These are phyloP conservation scores for Syncephalis fuscata DNA, from an alignment of 371 early-diverging fungal genomes.

Conservation along the genomic window DNA sequence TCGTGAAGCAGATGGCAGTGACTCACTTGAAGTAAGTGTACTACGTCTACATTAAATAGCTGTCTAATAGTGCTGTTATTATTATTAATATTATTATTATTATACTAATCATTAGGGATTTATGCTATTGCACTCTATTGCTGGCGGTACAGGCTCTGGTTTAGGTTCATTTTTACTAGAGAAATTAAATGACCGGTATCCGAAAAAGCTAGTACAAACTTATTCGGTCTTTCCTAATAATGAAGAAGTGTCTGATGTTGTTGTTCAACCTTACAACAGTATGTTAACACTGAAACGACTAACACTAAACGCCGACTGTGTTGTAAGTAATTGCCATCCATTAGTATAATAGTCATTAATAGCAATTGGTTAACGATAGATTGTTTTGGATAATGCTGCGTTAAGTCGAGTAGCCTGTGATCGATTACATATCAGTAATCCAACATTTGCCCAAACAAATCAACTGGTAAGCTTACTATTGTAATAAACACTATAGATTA, in stretches of 20 bases:
- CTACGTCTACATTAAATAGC: background rate
- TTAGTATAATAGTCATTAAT: background rate
- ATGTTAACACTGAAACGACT: conserved; percentile 87
- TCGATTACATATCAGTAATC: conserved; percentile 78
- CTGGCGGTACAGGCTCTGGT: conserved; percentile 97
- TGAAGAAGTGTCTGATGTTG: conserved; percentile 93
- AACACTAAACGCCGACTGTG: conserved; percentile 86
- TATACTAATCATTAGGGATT: conserved; percentile 34
- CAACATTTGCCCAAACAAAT: conserved; percentile 95
- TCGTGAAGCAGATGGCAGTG: conserved; percentile 87
- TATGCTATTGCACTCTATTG: conserved; percentile 83
- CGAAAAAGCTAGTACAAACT: conserved; percentile 95
- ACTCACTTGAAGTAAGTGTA: conserved; percentile 54
- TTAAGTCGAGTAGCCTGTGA: conserved; percentile 89
- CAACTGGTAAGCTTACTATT: conserved; percentile 46
- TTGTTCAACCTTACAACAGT: conserved; percentile 99
- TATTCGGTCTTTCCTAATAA: conserved; percentile 99
- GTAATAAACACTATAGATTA: background rate
- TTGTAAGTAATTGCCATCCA: conserved; percentile 26
- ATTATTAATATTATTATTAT: background rate
- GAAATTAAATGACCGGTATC: conserved; percentile 83
- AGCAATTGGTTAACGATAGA: conserved; percentile 19
- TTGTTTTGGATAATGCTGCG: conserved; percentile 92
- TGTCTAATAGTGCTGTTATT: too few relatives aligned
- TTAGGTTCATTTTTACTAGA: conserved; percentile 84